Evolutionary conservation across 805 yeast genomes (phyloP).

Genomic region (Teunomyces lycoperdinae): DNA sequence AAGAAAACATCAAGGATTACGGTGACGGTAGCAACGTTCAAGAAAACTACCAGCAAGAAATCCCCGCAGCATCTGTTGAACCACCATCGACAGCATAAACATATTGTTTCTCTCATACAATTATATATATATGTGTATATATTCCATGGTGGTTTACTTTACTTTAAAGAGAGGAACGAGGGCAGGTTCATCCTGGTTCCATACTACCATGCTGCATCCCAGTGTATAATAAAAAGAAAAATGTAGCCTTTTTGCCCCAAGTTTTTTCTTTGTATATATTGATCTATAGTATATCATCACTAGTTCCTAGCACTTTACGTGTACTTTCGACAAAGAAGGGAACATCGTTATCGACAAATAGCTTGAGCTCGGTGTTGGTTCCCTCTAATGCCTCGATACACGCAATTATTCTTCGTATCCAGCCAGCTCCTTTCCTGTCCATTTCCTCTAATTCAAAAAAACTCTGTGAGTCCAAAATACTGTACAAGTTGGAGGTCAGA

Average conservation of each 20-base stretch:
- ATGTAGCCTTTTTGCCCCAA: neutral
- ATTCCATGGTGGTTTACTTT: neutral
- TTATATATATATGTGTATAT: neutral
- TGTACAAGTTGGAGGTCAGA: slow-evolving; percentile 11
- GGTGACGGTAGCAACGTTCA: slow-evolving; percentile 59
- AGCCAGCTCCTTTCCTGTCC: slow-evolving; percentile 36
- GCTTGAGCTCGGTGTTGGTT: slow-evolving; percentile 24
- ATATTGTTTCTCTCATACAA: neutral
- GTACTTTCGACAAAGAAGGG: slow-evolving; percentile 21
- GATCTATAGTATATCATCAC: neutral
- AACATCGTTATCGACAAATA: slow-evolving; percentile 36
- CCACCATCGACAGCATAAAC: slow-evolving; percentile 1
- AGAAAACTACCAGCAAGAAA: slow-evolving; percentile 16
- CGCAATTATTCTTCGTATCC: slow-evolving; percentile 33
- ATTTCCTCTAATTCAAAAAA: slow-evolving; percentile 32
- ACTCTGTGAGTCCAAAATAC: slow-evolving; percentile 21
- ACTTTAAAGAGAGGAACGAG: neutral
- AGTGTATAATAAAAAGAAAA: slow-evolving; percentile 1
- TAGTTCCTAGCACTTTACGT: neutral
- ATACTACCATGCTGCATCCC: slow-evolving; percentile 1
- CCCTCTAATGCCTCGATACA: slow-evolving; percentile 28
- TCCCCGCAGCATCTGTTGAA: slow-evolving; percentile 2
- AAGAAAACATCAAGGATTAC: slow-evolving; percentile 58
- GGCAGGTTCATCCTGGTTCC: slow-evolving; percentile 2
- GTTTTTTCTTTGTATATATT: too few species aligned